Evolutionary conservation across 192 early-diverging fungal genomes (phyloP).

Genomic region (Coemansia sp.): DNA sequence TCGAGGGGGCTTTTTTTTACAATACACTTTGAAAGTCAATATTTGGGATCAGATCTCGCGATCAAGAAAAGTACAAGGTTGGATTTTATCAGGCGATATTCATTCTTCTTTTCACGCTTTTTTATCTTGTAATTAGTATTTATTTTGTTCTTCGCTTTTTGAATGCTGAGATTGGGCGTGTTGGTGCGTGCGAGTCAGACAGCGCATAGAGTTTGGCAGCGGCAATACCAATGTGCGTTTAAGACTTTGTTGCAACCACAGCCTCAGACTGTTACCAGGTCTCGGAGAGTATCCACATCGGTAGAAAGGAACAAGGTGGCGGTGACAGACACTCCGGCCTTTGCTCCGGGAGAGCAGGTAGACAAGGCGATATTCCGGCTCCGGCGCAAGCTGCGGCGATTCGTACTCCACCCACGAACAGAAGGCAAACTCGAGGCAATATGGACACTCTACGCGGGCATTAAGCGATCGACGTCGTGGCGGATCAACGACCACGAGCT

Average conservation of each 20-base stretch:
- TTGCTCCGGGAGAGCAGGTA: slow-evolving; percentile 14
- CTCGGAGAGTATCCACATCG: not conserved
- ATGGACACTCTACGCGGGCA: slow-evolving; percentile 29
- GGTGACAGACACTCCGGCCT: not conserved
- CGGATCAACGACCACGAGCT: slow-evolving; percentile 13
- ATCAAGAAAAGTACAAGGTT: not conserved
- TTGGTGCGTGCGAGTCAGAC: not conserved
- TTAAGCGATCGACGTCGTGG: slow-evolving; percentile 19
- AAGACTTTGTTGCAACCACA: not conserved
- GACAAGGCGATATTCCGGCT: slow-evolving; percentile 22
- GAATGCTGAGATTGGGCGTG: not conserved
- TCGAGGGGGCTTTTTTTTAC: too few species aligned
- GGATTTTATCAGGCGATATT: not conserved
- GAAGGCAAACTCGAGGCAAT: slow-evolving; percentile 30
- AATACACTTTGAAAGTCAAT: not conserved
- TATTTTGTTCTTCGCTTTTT: not conserved
- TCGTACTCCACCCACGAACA: slow-evolving; percentile 24
- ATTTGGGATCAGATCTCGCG: not conserved
- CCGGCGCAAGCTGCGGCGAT: slow-evolving; percentile 33
- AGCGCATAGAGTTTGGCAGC: not conserved
- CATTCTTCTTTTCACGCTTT: not conserved
- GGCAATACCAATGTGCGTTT: not conserved
- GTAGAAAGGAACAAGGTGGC: too few species aligned
- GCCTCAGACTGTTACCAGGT: not conserved
- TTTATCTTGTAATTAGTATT: not conserved